Evolutionary conservation across 805 yeast genomes (phyloP).

Genomic region (Monosporozyma siamensis): DNA sequence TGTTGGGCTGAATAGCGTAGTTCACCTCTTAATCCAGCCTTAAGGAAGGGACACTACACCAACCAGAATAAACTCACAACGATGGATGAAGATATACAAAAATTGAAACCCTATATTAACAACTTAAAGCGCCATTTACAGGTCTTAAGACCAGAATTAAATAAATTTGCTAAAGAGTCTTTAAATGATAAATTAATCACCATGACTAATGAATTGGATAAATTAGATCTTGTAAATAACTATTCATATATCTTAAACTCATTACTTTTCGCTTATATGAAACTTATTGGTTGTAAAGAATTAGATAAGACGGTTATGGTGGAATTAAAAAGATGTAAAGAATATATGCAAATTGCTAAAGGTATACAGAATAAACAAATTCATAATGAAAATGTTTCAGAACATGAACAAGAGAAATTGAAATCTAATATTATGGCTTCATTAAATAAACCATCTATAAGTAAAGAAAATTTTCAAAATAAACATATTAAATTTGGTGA

Average conservation of each 20-base stretch:
- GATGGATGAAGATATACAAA: conserved; percentile 19
- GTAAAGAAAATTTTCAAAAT: conserved; percentile 41
- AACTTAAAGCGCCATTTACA: conserved; percentile 19
- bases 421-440: conserved; percentile 40
- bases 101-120: conserved; percentile 22
- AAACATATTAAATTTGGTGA: conserved; percentile 43
- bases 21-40: no score
- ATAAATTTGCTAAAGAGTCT: conserved; percentile 16
- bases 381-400: conserved; percentile 11
- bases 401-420: conserved; percentile 32
- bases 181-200: conserved; percentile 24
- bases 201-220: conserved; percentile 15
- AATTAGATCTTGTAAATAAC: conserved; percentile 20
- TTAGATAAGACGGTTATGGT: conserved; percentile 42
- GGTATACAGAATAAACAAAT: conserved; percentile 7
- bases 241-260: conserved; percentile 25
- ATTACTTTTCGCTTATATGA: conserved; percentile 24
- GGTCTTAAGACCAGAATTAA: conserved; percentile 13
- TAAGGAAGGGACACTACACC: no score
- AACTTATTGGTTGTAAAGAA: conserved; percentile 20
- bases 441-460: conserved; percentile 43
- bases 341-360: conserved; percentile 52
- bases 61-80: not conserved
- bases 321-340: conserved; percentile 57
- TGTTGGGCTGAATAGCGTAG: not conserved